phyloP scores from a whole-genome alignment of 352 stramenopile genomes.

The Phytophthora megakarya region DNA sequence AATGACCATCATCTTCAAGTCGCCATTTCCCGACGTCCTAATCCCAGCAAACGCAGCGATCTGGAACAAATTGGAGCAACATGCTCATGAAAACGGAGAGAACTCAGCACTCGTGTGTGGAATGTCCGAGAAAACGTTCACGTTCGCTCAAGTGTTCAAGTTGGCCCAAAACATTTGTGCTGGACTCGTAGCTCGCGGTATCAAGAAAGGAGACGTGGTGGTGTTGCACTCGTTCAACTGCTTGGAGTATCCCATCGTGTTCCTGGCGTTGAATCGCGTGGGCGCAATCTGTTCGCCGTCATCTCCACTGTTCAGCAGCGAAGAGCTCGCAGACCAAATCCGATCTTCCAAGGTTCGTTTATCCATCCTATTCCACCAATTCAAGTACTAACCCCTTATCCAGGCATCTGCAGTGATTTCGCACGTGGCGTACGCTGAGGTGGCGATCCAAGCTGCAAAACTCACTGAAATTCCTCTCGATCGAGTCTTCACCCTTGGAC shows the following conservation, averaged over 20 bases:
- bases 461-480: conserved; percentile 6
- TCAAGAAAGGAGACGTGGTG: conserved; percentile 58
- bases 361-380: not conserved
- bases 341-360: conserved; percentile 31
- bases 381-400: not conserved
- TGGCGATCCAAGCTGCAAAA: conserved; percentile 29
- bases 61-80: conserved; percentile 49
- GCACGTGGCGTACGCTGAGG: conserved; percentile 34
- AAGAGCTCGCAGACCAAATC: conserved; percentile 48
- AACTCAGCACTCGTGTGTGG: conserved; percentile 45
- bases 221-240: conserved; percentile 58
- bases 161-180: conserved; percentile 33
- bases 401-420: conserved; percentile 36
- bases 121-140: conserved; percentile 40
- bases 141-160: conserved; percentile 36
- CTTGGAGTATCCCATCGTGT: conserved; percentile 58
- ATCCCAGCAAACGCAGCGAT: conserved; percentile 42
- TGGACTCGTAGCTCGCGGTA: conserved; percentile 35
- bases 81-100: conserved; percentile 34
- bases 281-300: conserved; percentile 48
- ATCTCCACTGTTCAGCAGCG: conserved; percentile 39
- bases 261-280: conserved; percentile 50
- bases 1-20: conserved; percentile 48
- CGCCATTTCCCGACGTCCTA: conserved; percentile 32
- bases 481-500: conserved; percentile 34